Base-by-base conservation (phyloP, 768 basidiomycete genomes). In the Leccinum longicurvipes region DNA sequence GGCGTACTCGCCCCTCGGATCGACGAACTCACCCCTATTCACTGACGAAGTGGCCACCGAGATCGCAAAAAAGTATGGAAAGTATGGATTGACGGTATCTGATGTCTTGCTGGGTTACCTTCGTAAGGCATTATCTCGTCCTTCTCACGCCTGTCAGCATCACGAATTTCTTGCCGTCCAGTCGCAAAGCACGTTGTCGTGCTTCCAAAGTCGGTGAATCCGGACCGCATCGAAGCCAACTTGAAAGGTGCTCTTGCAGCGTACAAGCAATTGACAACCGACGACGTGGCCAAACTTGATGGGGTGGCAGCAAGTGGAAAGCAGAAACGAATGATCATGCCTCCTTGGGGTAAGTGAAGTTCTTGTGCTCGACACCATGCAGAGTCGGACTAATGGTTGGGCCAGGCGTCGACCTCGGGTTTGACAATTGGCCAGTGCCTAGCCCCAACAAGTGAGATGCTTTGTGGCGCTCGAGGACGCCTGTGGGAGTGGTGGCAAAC, bases 1-100 rank as follows among this genome's bases (percentile, higher is more conserved):
- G 68, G 91, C 91, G 1, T 93, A 89, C 69, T 92, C 88, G 8
- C 91, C 92, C 9, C 82, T 93, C 14, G 90, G 85, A 32, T 87
- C 84, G 9, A 77, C 82, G 11, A 78, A 79, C 61, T 82, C 86
- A 2, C 87, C 87, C 8, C 73, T 93, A 7, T 67, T 92, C 31
- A 67, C 65, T 6, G 89, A 93, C 62, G 81, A 84, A 50, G 75
- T 78, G 4, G 83, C 87, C 8, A 58, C 72, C 4, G 74, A 77
- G 60, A 78, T 93, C 55, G 89, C 88, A 2, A 64, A 73, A 56
- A 84, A 83, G 66, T 75, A 86, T 65, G 69, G 67, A 56, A 84
- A 83, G 66, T 75, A 86, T 65, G 69, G 67, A 2, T 67, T 87
- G 48, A 72, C 79, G 55, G 73, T 81, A 1, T 65, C 85, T 7